Evolutionary conservation across 2,329 filamentous ascomycete species (phyloP).

Genomic region (Phyllosticta citribraziliensis): DNA sequence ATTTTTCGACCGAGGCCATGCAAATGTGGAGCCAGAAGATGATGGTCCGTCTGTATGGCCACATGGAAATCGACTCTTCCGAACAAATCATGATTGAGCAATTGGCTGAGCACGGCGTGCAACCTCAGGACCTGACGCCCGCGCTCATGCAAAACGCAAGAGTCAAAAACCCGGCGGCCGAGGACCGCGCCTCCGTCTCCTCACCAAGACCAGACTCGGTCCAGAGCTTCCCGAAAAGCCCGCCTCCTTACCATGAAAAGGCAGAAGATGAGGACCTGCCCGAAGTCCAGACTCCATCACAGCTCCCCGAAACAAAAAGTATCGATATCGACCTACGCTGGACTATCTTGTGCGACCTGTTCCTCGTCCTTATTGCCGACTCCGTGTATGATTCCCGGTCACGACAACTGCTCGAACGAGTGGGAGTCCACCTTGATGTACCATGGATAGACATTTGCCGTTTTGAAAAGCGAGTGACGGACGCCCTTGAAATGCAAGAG

Average conservation of each 20-base stretch:
- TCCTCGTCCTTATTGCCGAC: conserved; percentile 92
- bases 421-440: conserved; percentile 71
- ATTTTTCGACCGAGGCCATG: conserved; percentile 62
- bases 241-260: conserved; percentile 38
- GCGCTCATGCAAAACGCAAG: conserved; percentile 84
- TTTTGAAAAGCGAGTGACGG: conserved; percentile 94
- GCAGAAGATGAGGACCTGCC: conserved; percentile 57
- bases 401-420: conserved; percentile 69
- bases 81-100: conserved; percentile 99
- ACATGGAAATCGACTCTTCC: conserved; percentile 87
- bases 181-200: conserved; percentile 28
- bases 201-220: conserved; percentile 20
- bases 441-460: conserved; percentile 88
- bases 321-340: conserved; percentile 94
- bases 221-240: conserved; percentile 14
- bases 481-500: conserved; percentile 96
- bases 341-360: conserved; percentile 94
- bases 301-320: conserved; percentile 69
- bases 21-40: conserved; percentile 98
- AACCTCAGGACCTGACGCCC: conserved; percentile 72
- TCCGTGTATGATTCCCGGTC: conserved; percentile 87
- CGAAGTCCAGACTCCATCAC: conserved; percentile 70
- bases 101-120: conserved; percentile 81
- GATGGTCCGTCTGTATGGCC: conserved; percentile 87
- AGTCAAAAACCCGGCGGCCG: conserved; percentile 84